Evolutionary conservation across 1,284 basidiomycete genomes (phyloP).

Genomic region (Clitocybe nebularis): DNA sequence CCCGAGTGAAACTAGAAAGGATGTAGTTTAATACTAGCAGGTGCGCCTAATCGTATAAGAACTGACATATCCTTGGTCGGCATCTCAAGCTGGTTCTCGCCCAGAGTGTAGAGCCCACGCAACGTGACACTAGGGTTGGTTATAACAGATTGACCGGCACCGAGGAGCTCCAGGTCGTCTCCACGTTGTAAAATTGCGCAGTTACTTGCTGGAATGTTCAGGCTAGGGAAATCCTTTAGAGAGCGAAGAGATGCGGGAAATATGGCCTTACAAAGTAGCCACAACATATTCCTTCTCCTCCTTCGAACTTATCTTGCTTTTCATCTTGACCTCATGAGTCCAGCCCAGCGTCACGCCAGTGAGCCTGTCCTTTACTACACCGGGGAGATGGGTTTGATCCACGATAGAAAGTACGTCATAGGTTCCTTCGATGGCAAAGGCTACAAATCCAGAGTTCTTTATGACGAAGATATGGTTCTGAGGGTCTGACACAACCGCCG

Average conservation of each 20-base stretch:
- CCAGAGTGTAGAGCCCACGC: conserved; percentile 71
- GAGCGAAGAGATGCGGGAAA: conserved; percentile 3
- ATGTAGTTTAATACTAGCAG: conserved; percentile 3
- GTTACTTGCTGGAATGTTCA: conserved; percentile 80
- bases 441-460: conserved; percentile 73
- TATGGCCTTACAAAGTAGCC: conserved; percentile 58
- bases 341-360: conserved; percentile 59
- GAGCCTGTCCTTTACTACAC: conserved; percentile 54
- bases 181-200: conserved; percentile 78
- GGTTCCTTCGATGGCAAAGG: conserved; percentile 68
- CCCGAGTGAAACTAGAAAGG: conserved; percentile 62
- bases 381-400: conserved; percentile 73
- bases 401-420: conserved; percentile 75
- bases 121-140: conserved; percentile 77
- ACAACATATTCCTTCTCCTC: conserved; percentile 63
- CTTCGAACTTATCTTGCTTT: conserved; percentile 42
- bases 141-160: conserved; percentile 77
- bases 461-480: conserved; percentile 81
- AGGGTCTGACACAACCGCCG: conserved; percentile 74
- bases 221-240: conserved; percentile 30
- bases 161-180: conserved; percentile 72
- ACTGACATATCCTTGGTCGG: conserved; percentile 78
- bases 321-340: conserved; percentile 74
- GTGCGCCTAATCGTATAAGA: background rate
- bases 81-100: conserved; percentile 80